A percentile compares a stretch with the other conserved stretches of the same genome.
These are phyloP conservation scores for Meira miltonrushii DNA, from an alignment of 1,284 basidiomycete species.

Conservation along the genomic window DNA sequence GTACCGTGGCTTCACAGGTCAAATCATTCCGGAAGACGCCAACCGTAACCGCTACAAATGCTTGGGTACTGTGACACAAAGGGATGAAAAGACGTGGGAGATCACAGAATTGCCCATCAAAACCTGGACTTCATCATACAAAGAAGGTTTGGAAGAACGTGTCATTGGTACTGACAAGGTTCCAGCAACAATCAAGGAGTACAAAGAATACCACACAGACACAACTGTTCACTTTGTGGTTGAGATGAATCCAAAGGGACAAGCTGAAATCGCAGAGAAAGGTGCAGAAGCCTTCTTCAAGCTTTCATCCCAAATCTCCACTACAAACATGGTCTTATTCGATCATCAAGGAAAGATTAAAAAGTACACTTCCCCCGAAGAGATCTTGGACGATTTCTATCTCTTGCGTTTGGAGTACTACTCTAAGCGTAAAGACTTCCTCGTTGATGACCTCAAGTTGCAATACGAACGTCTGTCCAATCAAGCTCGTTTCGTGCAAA, in stretches of 20 bases:
- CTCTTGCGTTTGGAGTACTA: slow-evolving; percentile 78
- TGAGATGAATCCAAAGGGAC: slow-evolving; percentile 71
- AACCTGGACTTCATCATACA: slow-evolving; percentile 89
- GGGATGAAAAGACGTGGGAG: slow-evolving; percentile 82
- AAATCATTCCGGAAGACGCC: slow-evolving; percentile 64
- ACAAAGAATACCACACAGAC: slow-evolving; percentile 65
- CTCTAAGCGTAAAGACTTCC: slow-evolving; percentile 73
- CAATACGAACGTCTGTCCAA: slow-evolving; percentile 83
- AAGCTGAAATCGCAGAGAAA: slow-evolving; percentile 81
- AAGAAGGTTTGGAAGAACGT: slow-evolving; percentile 76
- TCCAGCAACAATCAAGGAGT: slow-evolving; percentile 58
- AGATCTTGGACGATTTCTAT: slow-evolving; percentile 91
- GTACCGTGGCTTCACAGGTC: slow-evolving; percentile 88
- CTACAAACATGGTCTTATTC: slow-evolving; percentile 98
- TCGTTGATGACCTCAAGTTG: slow-evolving; percentile 77
- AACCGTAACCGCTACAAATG: slow-evolving; percentile 84
- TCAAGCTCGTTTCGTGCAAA: slow-evolving; percentile 92
- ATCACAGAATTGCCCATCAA: slow-evolving; percentile 94
- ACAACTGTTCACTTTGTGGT: slow-evolving; percentile 85
- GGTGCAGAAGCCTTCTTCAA: slow-evolving; percentile 90
- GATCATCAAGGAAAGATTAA: slow-evolving; percentile 94
- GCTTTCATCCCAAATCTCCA: slow-evolving; percentile 73
- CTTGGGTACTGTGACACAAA: slow-evolving; percentile 68
- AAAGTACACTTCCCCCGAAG: slow-evolving; percentile 82
- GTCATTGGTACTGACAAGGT: slow-evolving; percentile 62